A percentile compares a stretch with the other conserved stretches of the same genome.
Conservation (phyloP, 176 grass and related monocot species). For the Poa pratensis region DNA sequence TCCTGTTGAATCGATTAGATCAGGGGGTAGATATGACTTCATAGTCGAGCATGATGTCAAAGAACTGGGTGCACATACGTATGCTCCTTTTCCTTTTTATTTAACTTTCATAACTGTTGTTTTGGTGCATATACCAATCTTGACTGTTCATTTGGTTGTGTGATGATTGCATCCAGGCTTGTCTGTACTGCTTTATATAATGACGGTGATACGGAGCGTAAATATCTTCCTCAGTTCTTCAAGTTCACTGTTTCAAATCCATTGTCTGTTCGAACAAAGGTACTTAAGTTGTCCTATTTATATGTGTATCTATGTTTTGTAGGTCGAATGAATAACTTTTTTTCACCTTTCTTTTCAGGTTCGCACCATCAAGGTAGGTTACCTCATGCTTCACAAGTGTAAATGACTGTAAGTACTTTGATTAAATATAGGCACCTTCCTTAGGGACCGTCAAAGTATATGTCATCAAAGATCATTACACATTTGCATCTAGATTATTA, state of each 20-base stretch:
- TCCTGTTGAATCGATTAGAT: conserved; percentile 90
- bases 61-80: conserved; percentile 94
- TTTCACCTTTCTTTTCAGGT: conserved; percentile 61
- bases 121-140: conserved; percentile 27
- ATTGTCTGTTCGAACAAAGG: conserved; percentile 98
- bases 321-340: conserved; percentile 32
- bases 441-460: conserved; percentile 28
- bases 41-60: conserved; percentile 99
- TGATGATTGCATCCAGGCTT: conserved; percentile 69
- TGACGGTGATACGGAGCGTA: conserved; percentile 89
- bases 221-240: conserved; percentile 99
- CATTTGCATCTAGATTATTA: conserved; percentile 29
- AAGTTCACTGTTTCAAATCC: conserved; percentile 94
- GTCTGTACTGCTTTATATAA: conserved; percentile 96
- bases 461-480: conserved; percentile 14
- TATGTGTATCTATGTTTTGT: background rate
- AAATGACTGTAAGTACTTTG: conserved; percentile 56
- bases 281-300: conserved; percentile 44
- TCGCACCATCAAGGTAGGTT: conserved; percentile 95
- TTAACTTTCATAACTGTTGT: conserved; percentile 9
- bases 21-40: conserved; percentile 97
- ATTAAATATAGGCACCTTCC: conserved; percentile 34
- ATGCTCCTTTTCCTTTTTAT: conserved; percentile 39
- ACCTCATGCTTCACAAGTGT: conserved; percentile 46
- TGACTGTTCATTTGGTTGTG: conserved; percentile 38